phyloP scores from a whole-genome alignment of 768 basidiomycete genomes.

The Suillus bovinus region DNA sequence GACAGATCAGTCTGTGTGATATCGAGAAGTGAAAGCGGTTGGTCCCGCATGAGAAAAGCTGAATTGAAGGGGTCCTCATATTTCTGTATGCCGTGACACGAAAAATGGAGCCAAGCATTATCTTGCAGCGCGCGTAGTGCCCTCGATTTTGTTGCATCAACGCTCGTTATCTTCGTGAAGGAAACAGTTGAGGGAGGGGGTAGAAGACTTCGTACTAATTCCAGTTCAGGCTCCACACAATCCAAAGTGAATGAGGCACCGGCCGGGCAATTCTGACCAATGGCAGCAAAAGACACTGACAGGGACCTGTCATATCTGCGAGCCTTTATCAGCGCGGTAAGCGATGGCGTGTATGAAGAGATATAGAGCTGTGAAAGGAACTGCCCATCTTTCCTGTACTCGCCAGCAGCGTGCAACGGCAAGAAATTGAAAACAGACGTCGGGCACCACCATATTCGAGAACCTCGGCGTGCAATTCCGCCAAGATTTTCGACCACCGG shows the following conservation, averaged over 20 bases:
- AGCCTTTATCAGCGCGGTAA: slow-evolving; percentile 1
- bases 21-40: slow-evolving; percentile 5
- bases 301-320: not conserved
- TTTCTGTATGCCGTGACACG: slow-evolving; percentile 18
- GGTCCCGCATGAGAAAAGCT: slow-evolving; percentile 2
- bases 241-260: not conserved
- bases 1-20: slow-evolving; percentile 4
- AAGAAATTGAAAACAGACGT: not conserved
- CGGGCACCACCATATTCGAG: not conserved
- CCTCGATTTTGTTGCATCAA: not conserved
- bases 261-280: slow-evolving; percentile 6
- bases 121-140: not conserved
- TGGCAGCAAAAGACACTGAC: slow-evolving; percentile 5
- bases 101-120: slow-evolving; percentile 20
- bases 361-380: not conserved
- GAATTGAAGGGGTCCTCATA: slow-evolving; percentile 15
- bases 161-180: slow-evolving; percentile 2
- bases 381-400: not conserved
- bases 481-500: slow-evolving; percentile 4
- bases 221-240: not conserved
- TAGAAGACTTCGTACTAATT: not conserved
- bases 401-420: not conserved
- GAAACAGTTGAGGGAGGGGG: not conserved
- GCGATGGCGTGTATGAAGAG: slow-evolving; percentile 8
- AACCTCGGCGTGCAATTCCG: not conserved